Conservation (phyloP, 164 flowering plant species). For the Warburgia ugandensis region DNA sequence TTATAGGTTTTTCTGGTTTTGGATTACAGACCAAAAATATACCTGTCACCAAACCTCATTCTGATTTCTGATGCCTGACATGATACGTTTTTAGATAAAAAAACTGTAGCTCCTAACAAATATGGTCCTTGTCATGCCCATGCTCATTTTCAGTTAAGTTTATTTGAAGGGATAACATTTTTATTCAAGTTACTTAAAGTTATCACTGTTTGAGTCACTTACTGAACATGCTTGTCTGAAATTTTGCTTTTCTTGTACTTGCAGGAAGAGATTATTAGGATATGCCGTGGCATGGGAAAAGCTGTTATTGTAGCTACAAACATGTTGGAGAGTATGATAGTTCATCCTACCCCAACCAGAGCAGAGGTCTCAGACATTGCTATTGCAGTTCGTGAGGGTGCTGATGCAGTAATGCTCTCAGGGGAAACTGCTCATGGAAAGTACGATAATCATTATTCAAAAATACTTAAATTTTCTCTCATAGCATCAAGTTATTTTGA, state of each 20-base stretch:
- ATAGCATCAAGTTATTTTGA: no score
- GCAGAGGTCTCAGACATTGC: slow-evolving; percentile 96
- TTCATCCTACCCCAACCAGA: slow-evolving; percentile 89
- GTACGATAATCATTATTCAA: slow-evolving; percentile 32
- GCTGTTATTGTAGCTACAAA: slow-evolving; percentile 92
- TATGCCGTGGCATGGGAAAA: slow-evolving; percentile 83
- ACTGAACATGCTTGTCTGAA: neutral
- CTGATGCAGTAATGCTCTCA: slow-evolving; percentile 94
- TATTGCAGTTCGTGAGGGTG: slow-evolving; percentile 83
- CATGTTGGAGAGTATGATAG: slow-evolving; percentile 94
- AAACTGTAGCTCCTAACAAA: no score
- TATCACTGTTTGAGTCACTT: neutral
- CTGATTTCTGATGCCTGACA: no score
- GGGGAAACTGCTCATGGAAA: slow-evolving; percentile 97
- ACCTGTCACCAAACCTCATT: no score
- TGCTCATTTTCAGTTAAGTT: neutral
- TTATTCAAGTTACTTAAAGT: neutral
- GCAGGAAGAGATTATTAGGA: slow-evolving; percentile 78
- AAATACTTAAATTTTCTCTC: neutral
- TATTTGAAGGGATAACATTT: neutral
- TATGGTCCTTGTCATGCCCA: no score
- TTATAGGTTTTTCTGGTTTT: no score
- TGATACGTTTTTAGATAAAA: no score
- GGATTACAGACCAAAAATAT: no score
- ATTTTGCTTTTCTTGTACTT: slow-evolving; percentile 5